Evolutionary conservation across 768 basidiomycete species (phyloP).

Genomic region (Kwoniella sp.): DNA sequence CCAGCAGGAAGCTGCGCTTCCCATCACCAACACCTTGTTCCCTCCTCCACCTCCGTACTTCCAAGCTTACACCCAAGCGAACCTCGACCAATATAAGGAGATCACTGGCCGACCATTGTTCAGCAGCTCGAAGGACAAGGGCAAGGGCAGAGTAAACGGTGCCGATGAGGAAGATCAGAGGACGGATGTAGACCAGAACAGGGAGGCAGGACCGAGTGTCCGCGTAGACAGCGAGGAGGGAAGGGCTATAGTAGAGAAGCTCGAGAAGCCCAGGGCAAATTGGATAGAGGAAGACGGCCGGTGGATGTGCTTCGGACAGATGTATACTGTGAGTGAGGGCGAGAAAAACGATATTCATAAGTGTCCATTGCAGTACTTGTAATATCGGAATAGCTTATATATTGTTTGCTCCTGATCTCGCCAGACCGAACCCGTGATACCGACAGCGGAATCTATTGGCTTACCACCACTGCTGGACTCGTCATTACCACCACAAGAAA

Average conservation of each 20-base stretch:
- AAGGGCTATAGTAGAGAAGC: constrained; percentile 14
- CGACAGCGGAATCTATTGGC: constrained; percentile 36
- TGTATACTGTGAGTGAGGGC: constrained; percentile 30
- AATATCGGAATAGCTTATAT: background rate
- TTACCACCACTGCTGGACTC: constrained; percentile 33
- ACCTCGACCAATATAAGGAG: constrained; percentile 25
- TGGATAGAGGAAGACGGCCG: constrained; percentile 45
- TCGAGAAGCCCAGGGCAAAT: constrained; percentile 35
- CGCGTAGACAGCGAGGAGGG: constrained; percentile 17
- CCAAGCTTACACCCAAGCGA: constrained; percentile 31
- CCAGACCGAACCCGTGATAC: constrained; percentile 39
- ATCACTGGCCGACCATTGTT: constrained; percentile 19
- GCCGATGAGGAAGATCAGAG: constrained; percentile 1
- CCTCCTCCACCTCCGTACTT: constrained; percentile 47
- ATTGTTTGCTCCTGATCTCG: no score
- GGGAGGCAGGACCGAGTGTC: constrained; percentile 7
- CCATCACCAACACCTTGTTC: constrained; percentile 48
- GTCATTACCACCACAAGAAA: constrained; percentile 30
- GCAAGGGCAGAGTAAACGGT: constrained; percentile 1
- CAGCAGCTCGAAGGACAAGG: constrained; percentile 16
- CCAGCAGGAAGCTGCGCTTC: constrained; percentile 10
- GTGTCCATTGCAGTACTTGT: no score
- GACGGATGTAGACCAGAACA: constrained; percentile 12
- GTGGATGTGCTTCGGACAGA: constrained; percentile 48
- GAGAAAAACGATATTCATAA: background rate